phyloP scores from a whole-genome alignment of 371 early-diverging fungal genomes.

The Apophysomyces sp. region DNA sequence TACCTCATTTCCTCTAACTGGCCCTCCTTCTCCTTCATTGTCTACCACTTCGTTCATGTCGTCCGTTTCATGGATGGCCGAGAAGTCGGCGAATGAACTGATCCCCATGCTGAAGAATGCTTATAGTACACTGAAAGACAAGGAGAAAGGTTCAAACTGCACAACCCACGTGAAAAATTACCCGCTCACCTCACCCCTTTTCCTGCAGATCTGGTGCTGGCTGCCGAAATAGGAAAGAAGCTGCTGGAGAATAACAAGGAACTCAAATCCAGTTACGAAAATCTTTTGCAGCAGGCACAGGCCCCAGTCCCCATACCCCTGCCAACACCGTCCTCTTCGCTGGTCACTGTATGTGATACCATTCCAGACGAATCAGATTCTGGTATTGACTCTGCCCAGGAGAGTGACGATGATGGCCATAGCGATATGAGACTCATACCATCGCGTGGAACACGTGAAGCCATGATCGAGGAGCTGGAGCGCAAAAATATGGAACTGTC shows the following conservation, averaged over 20 bases:
- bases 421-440: slow-evolving; percentile 13
- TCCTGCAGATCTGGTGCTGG: slow-evolving; percentile 38
- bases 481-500: slow-evolving; percentile 19
- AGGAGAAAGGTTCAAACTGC: slow-evolving; percentile 21
- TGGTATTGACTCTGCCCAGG: not conserved
- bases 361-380: not conserved
- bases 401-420: slow-evolving; percentile 7
- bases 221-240: slow-evolving; percentile 51
- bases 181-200: not conserved
- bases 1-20: slow-evolving; percentile 1
- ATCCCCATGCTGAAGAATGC: slow-evolving; percentile 27
- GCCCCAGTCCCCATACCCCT: not conserved
- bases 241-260: slow-evolving; percentile 45
- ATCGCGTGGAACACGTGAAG: slow-evolving; percentile 14
- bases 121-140: slow-evolving; percentile 24
- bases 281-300: slow-evolving; percentile 27
- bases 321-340: slow-evolving; percentile 15
- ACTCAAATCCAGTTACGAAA: slow-evolving; percentile 49
- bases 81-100: slow-evolving; percentile 24
- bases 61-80: slow-evolving; percentile 20
- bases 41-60: slow-evolving; percentile 23
- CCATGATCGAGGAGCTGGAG: slow-evolving; percentile 24
- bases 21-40: slow-evolving; percentile 25
- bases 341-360: slow-evolving; percentile 7
- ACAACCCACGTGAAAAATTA: not conserved